Evolutionary conservation across 2,329 filamentous ascomycete species (phyloP).

Genomic region (Calonectria hongkongensis): DNA sequence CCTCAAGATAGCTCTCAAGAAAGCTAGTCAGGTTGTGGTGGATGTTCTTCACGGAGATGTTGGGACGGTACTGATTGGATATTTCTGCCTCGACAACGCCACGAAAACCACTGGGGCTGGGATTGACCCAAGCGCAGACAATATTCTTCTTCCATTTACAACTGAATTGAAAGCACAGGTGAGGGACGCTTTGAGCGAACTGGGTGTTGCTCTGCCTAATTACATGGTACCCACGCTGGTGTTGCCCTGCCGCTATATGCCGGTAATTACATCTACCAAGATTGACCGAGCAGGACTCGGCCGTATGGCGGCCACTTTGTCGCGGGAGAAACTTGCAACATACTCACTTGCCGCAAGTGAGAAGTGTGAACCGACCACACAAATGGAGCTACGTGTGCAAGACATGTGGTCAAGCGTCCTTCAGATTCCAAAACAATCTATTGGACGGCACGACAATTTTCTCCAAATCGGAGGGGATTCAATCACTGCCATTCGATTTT

Average conservation of each 20-base stretch:
- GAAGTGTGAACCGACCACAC: neutral
- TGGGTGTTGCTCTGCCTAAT: conserved; percentile 28
- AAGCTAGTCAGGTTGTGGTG: neutral
- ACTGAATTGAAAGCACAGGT: neutral
- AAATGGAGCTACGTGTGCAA: conserved; percentile 41
- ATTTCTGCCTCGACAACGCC: neutral
- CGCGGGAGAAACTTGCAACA: conserved; percentile 25
- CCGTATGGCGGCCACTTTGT: conserved; percentile 34
- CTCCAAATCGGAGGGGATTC: conserved; percentile 41
- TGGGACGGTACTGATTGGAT: neutral
- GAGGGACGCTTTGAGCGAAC: neutral
- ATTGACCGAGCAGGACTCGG: conserved; percentile 41
- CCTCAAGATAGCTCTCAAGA: neutral
- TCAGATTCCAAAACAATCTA: conserved; percentile 55
- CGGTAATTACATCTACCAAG: conserved; percentile 42
- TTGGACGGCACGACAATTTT: conserved; percentile 33
- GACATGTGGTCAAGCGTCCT: conserved; percentile 55
- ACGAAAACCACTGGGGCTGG: neutral
- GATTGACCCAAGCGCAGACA: neutral
- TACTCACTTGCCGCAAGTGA: neutral
- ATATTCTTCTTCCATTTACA: neutral
- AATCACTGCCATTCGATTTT: conserved; percentile 51
- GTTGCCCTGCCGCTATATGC: conserved; percentile 34
- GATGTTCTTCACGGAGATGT: neutral
- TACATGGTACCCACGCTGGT: conserved; percentile 47